Conservation (phyloP, 257 asterid genomes). For the Gynochthodes officinalis region DNA sequence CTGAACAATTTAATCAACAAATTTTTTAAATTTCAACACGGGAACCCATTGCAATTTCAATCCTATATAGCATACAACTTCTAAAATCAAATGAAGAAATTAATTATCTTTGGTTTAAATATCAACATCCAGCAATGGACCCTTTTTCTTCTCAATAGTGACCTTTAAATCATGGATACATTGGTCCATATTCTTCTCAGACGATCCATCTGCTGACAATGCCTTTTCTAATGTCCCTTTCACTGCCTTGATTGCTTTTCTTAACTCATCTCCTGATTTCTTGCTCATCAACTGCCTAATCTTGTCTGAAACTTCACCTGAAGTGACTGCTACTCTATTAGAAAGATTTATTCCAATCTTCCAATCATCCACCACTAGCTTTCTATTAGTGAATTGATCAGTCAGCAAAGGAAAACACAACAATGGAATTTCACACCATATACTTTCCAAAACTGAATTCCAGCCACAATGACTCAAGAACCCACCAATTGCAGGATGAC, state of each 20-base stretch:
- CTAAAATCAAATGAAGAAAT: no score
- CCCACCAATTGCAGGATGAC: slow-evolving; percentile 33
- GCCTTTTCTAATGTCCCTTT: slow-evolving; percentile 29
- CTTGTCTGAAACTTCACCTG: slow-evolving; percentile 28
- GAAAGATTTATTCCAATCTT: slow-evolving; percentile 42
- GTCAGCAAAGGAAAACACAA: slow-evolving; percentile 46
- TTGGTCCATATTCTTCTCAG: slow-evolving; percentile 29
- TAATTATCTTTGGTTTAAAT: no score
- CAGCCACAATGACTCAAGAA: slow-evolving; percentile 49
- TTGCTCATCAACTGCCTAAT: slow-evolving; percentile 27
- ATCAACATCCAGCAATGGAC: neutral
- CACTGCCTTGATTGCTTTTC: slow-evolving; percentile 26
- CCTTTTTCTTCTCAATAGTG: slow-evolving; percentile 16
- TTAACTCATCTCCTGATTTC: slow-evolving; percentile 22
- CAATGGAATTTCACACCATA: slow-evolving; percentile 42
- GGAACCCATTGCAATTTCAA: no score
- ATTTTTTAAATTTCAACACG: no score
- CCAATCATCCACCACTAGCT: slow-evolving; percentile 44
- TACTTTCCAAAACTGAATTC: slow-evolving; percentile 43
- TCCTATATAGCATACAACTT: no score
- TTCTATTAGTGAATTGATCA: slow-evolving; percentile 48
- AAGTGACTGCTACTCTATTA: slow-evolving; percentile 18
- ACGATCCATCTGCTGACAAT: slow-evolving; percentile 32
- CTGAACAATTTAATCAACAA: no score
- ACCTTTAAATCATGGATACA: slow-evolving; percentile 27